Percentiles rank a stretch among this genome's conserved stretches.
Evolutionary conservation across 495 filamentous ascomycete species (phyloP).

Genomic region (Filosporella fistucella): DNA sequence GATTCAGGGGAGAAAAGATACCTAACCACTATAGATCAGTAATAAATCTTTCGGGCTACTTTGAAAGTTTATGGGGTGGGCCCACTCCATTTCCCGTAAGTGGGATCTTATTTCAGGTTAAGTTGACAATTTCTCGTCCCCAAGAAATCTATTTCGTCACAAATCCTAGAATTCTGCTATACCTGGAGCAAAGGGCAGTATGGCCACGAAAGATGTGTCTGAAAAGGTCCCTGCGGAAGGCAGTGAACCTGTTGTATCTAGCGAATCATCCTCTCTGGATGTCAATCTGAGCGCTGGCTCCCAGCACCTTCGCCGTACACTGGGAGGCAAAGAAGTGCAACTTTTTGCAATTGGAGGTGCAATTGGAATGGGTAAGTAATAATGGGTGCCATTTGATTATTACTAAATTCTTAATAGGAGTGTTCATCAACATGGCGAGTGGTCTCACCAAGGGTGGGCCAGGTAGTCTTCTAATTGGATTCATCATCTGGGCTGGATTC

Average conservation of each 20-base stretch:
- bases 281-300: conserved; percentile 26
- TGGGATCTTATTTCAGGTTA: no score
- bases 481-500: conserved; percentile 23
- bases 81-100: no score
- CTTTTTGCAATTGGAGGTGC: conserved; percentile 6
- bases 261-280: not conserved
- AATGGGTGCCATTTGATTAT: not conserved
- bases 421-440: conserved; percentile 3
- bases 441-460: not conserved
- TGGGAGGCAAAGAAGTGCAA: conserved; percentile 1
- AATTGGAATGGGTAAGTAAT: conserved; percentile 23
- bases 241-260: not conserved
- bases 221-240: not conserved
- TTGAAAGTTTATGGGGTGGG: no score
- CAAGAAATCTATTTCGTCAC: no score
- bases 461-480: not conserved
- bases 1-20: no score
- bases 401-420: not conserved
- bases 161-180: no score
- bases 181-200: no score
- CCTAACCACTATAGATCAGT: no score
- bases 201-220: not conserved
- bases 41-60: no score
- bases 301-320: conserved; percentile 18
- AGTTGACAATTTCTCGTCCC: no score